Evolutionary conservation across 345 rosid genomes (phyloP).

Genomic region (Erysimum cheiranthoides): DNA sequence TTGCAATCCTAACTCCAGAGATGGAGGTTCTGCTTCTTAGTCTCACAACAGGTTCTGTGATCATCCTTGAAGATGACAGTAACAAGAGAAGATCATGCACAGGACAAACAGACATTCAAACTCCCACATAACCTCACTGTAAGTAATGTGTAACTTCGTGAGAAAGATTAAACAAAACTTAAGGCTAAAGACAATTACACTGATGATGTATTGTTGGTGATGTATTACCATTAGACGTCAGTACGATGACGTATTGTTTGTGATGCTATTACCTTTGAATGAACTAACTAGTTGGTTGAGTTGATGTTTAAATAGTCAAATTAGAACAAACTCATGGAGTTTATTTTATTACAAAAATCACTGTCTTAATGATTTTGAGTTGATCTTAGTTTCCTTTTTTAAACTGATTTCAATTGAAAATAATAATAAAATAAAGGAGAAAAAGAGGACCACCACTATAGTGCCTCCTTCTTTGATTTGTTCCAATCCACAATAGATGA

Average conservation of each 20-base stretch:
- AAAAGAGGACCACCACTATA: conserved; percentile 34
- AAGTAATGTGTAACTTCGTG: conserved; percentile 19
- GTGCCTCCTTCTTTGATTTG: conserved; percentile 21
- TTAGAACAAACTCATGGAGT: not conserved
- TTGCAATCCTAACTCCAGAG: conserved; percentile 20
- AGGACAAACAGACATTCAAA: conserved; percentile 7
- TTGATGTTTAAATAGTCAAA: conserved; percentile 25
- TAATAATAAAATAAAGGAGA: conserved; percentile 13
- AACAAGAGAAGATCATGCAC: conserved; percentile 23
- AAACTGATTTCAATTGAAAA: conserved; percentile 5
- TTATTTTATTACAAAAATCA: conserved; percentile 24
- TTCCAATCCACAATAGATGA: conserved; percentile 28
- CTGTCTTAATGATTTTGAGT: conserved; percentile 30
- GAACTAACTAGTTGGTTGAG: conserved; percentile 14
- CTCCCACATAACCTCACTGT: conserved; percentile 2
- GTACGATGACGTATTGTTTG: conserved; percentile 17
- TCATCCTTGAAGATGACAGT: conserved; percentile 17
- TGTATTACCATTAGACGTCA: conserved; percentile 23
- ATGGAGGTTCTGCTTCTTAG: conserved; percentile 27
- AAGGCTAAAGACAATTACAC: not conserved
- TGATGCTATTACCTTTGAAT: conserved; percentile 20
- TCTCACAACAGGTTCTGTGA: conserved; percentile 11
- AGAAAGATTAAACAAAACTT: not conserved
- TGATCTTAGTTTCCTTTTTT: conserved; percentile 13
- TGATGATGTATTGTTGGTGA: conserved; percentile 27